Evolutionary conservation across 2,329 filamentous ascomycete species (phyloP), one percentile per base, ranked within the genome.

Genomic region (Pseudogymnoascus sp.): DNA sequence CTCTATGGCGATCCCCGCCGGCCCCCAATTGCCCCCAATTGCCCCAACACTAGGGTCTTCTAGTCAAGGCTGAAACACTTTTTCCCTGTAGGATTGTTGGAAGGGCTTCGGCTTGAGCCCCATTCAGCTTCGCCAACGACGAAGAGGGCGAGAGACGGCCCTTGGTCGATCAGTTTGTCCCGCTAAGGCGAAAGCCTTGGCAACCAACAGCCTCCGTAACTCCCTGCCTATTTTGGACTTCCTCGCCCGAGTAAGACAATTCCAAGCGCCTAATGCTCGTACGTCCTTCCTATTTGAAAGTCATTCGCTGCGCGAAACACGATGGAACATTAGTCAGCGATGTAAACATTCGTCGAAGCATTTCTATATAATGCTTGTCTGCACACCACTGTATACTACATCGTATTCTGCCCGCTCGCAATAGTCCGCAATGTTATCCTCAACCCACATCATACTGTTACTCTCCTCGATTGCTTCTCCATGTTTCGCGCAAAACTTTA

Each of bases 321-420:
- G 39, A 22, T 42, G 9, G 8, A 42, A 42, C 39, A 42, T 42
- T 39, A 39, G 38, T 39, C 38, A 39, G 38, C 38, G 16, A 19
- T 3, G 38, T 19, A 39, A 36, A 42, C 11, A 45, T 25, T 42
- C 11, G 22, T 23, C 22, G 22, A 25, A 25, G 12, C 41, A 45
- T 45, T 25, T 45, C 22, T 45, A 45, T 45, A 45, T 45, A 45
- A 45, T 45, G 41, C 41, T 45, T 45, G 41, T 45, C 41, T 45
- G 2, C 41, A 25, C 12, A 25, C 22, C 22, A 45, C 22, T 25
- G 22, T 2, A 45, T 23, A 35, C 9, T 45, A 45, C 11, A 45
- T 25, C 22, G 22, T 14, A 45, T 25, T 45, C 22, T 25, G 12
- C 22, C 7, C 22, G 22, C 41, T 23, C 41, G 41, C 22, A 25